Evolutionary conservation across 345 rosid species (phyloP).

Genomic region (Eucalyptus globulus): DNA sequence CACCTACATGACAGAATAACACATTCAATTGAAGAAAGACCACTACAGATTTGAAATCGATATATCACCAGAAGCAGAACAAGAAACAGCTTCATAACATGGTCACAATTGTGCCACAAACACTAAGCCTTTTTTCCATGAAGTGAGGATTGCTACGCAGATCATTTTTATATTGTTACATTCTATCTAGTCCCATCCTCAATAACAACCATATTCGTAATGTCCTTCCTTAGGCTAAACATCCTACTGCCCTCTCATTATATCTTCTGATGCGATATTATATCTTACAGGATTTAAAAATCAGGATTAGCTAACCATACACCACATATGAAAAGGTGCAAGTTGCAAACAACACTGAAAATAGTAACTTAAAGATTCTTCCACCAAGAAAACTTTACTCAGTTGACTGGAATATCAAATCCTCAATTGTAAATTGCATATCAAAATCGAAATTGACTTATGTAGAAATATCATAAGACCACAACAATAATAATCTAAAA

Average conservation of each 20-base stretch:
- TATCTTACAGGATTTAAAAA: neutral
- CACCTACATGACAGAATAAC: constrained; percentile 26
- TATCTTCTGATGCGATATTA: neutral
- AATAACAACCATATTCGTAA: neutral
- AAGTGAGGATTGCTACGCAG: neutral
- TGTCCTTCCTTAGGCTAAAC: neutral
- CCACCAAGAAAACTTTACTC: neutral
- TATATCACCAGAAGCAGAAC: neutral
- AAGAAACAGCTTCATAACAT: neutral
- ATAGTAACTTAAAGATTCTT: neutral
- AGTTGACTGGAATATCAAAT: neutral
- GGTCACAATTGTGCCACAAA: neutral
- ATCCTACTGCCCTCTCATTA: neutral
- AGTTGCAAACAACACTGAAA: neutral
- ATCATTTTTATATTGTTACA: neutral
- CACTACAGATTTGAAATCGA: neutral
- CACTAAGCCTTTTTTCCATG: neutral
- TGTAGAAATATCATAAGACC: neutral
- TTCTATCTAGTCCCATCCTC: neutral
- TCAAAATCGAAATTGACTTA: neutral
- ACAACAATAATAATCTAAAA: neutral
- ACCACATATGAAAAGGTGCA: neutral
- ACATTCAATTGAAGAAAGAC: neutral
- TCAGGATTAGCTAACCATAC: neutral
- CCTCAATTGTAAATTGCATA: neutral